These are phyloP conservation scores for Yamadazyma philogaea DNA, from an alignment of 805 yeast genomes.

Conservation along the genomic window DNA sequence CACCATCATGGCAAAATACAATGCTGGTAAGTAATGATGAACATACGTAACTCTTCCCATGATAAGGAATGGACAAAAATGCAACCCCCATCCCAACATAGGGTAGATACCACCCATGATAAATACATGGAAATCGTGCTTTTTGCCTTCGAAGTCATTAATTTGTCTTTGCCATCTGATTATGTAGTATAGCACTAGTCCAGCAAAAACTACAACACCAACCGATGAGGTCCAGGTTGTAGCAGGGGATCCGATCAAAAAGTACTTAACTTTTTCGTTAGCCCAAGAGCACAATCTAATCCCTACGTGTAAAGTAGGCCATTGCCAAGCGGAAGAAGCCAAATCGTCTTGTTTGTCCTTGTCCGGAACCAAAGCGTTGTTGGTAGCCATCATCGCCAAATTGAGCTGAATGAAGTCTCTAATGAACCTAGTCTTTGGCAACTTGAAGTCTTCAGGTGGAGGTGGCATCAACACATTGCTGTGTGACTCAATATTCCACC, in stretches of 20 bases:
- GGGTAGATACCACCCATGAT: conserved; percentile 79
- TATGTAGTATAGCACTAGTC: conserved; percentile 39
- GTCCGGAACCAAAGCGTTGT: conserved; percentile 79
- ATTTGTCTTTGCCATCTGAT: conserved; percentile 72
- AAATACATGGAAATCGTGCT: conserved; percentile 47
- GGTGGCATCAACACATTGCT: conserved; percentile 55
- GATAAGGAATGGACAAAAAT: conserved; percentile 80
- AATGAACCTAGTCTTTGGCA: conserved; percentile 72
- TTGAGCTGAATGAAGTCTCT: conserved; percentile 70
- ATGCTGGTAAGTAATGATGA: conserved; percentile 94
- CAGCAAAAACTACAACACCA: conserved; percentile 54
- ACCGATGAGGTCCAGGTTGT: conserved; percentile 66
- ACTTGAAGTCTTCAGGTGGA: conserved; percentile 57
- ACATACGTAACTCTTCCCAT: conserved; percentile 98
- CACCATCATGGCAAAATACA: conserved; percentile 87
- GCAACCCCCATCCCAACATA: conserved; percentile 86
- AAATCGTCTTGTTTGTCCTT: conserved; percentile 65
- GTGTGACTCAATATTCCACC: conserved; percentile 85
- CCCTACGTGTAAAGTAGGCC: conserved; percentile 71
- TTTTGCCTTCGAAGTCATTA: conserved; percentile 48
- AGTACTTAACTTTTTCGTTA: conserved; percentile 52
- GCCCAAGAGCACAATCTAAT: conserved; percentile 79
- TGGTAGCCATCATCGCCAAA: conserved; percentile 79
- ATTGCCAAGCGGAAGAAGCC: conserved; percentile 78
- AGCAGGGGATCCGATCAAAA: conserved; percentile 67